Evolutionary conservation across 371 early-diverging fungal genomes (phyloP), one percentile per base, ranked within the genome.

Genomic region (Mucor piriformis): DNA sequence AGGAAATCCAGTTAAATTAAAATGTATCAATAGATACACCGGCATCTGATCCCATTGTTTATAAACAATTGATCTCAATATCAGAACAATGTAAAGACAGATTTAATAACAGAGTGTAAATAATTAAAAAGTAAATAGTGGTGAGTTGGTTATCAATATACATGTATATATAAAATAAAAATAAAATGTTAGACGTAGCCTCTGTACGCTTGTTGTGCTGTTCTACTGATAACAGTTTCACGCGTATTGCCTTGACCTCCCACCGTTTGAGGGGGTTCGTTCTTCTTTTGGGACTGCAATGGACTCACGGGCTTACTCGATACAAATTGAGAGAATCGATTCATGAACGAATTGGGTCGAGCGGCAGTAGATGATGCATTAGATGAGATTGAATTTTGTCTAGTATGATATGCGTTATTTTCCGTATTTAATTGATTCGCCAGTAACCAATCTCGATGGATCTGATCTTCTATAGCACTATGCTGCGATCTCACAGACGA

Each of bases 251-350:
- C 37, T 24, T 46, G 23, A 13, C 52, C n/a, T n/a, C n/a, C n/a
- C n/a, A n/a, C n/a, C n/a, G n/a, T n/a, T n/a, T n/a, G n/a, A n/a
- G n/a, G n/a, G 37, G 2, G 32, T 16, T 25, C 43, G 35, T 44
- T 44, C 16, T 35, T 16, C 8, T 18, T 42, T 38, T 10, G 15
- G 12, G 25, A 11, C 15, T 34, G 29, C 2, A 42, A 53, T 10
- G 62, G 55, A 7, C 54, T 25, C 12, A 66, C 49, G 12, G 61
- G 57, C 32, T 57, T 62, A 29, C 62, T 67, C 13, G 53, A 67
- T 34, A 73, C 70, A 37, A 72, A 64, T 34, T 76, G 76, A n/a
- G 73, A 70, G 21, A 76, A 70, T 10, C 76, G 57, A 23, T 67
- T 70, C 44, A 72, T 51, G 5, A 76, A 47, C 0, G 70, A 69